A percentile compares a stretch with the other conserved stretches of the same genome.
phyloP scores from a whole-genome alignment of 1,284 basidiomycete species.

The Ganoderma sinense region DNA sequence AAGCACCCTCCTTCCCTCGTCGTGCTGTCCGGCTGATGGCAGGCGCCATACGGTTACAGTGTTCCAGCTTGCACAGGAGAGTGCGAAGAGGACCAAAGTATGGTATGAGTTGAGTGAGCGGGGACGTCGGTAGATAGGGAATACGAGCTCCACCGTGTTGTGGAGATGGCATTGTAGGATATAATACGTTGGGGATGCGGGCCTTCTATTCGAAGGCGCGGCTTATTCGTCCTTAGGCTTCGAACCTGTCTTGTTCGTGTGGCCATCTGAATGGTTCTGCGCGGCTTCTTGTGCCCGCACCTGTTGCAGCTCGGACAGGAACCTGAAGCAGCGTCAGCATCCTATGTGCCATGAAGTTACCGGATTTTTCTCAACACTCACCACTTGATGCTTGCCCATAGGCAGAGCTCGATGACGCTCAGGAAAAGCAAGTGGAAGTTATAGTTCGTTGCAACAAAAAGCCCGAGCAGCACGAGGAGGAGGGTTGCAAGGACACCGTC shows the following conservation, averaged over 20 bases:
- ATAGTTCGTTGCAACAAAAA: slow-evolving; percentile 63
- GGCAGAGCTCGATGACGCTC: slow-evolving; percentile 64
- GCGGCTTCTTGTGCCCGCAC: slow-evolving; percentile 16
- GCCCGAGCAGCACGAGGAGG: slow-evolving; percentile 61
- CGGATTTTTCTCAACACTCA: slow-evolving; percentile 39
- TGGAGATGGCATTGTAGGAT: neutral
- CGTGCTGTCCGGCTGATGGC: neutral
- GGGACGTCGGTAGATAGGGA: slow-evolving; percentile 48
- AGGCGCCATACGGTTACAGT: slow-evolving; percentile 55
- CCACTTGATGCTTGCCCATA: slow-evolving; percentile 86
- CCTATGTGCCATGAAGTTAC: neutral
- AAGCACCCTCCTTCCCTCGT: slow-evolving; percentile 3
- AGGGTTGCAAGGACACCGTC: slow-evolving; percentile 67
- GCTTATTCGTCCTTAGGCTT: slow-evolving; percentile 33
- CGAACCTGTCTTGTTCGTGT: slow-evolving; percentile 11
- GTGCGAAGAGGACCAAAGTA: slow-evolving; percentile 74
- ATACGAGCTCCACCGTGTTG: neutral
- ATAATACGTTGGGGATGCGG: neutral
- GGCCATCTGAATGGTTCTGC: neutral
- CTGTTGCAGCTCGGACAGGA: slow-evolving; percentile 47
- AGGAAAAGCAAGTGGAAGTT: slow-evolving; percentile 71
- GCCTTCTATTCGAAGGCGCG: neutral
- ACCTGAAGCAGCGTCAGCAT: slow-evolving; percentile 36
- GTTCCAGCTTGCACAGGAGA: slow-evolving; percentile 85
- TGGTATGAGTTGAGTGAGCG: slow-evolving; percentile 85